Evolutionary conservation across 345 rosid genomes (phyloP), one percentile per base, ranked within the genome.

Genomic region (Melaleuca alternifolia): DNA sequence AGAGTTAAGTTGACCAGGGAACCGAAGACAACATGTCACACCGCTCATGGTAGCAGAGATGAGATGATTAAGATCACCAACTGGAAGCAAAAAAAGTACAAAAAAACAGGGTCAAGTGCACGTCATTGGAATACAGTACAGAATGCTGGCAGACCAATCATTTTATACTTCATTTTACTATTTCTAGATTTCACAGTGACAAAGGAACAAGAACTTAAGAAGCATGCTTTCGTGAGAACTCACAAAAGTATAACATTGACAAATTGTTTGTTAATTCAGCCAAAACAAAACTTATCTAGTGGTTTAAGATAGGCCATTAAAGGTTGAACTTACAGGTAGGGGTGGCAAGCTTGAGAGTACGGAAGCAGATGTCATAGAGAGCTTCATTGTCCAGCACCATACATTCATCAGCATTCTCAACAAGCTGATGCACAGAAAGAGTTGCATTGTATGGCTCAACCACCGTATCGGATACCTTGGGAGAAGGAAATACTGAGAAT

Each of bases 1-100:
- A 14, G 87, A 86, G 75, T 86, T 86, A 28, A 86, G 71, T 61
- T 86, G 87, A 75, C 87, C 87, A 9, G 87, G 87, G 87, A 86
- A 86, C 37, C 87, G 87, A 61, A 86, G 87, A 82, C 87, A 86
- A 61, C 87, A 86, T 26, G 87, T 86, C 62, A 86, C 87, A 44
- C 87, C 87, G n/a, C 87, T 86, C 87, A 86, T 86, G 84, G 87
- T 86, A 21, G 87, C 87, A 7, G 87, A 86, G 87, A 86, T 86
- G 23, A 86, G 75, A 86, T 86, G 87, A 48, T 86, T 86, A 7
- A 86, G 83, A 81, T 86, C 87, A 44, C 87, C 87, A 54, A 86
- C 87, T 86, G 87, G 61, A 28, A 13, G 71, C n/a, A 24, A 24
- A 21, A 24, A 50, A 53, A 30, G 50, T 54, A 0, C 4, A 54